Conservation (phyloP, 129 eudicot genomes). For the Chrysanthemum seticuspe region DNA sequence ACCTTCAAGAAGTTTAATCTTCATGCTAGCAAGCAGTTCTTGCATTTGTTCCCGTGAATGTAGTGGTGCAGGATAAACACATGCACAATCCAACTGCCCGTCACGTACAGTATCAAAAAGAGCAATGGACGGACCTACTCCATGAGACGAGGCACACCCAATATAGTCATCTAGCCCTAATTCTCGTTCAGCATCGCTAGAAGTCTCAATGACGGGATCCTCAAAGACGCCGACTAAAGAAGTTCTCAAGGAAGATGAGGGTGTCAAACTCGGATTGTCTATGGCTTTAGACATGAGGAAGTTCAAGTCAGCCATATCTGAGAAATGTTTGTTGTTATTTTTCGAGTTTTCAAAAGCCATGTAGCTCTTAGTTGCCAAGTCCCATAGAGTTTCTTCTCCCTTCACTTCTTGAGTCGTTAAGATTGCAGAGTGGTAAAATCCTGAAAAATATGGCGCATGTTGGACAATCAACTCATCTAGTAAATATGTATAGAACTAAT, state of each 20-base stretch:
- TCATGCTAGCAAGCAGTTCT: slow-evolving; percentile 37
- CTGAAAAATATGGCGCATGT: slow-evolving; percentile 25
- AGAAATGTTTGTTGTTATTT: slow-evolving; percentile 48
- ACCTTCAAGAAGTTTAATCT: slow-evolving; percentile 35
- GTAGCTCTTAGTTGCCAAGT: slow-evolving; percentile 46
- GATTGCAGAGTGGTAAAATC: slow-evolving; percentile 62
- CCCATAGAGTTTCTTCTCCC: slow-evolving; percentile 56
- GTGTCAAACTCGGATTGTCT: slow-evolving; percentile 51
- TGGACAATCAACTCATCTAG: background rate
- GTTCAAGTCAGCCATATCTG: slow-evolving; percentile 57
- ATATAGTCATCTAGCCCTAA: slow-evolving; percentile 49
- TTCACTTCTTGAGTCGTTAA: slow-evolving; percentile 41
- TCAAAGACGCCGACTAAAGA: slow-evolving; percentile 51
- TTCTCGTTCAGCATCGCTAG: slow-evolving; percentile 25
- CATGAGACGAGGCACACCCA: slow-evolving; percentile 45
- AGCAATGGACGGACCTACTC: slow-evolving; percentile 46
- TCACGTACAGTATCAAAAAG: slow-evolving; percentile 45
- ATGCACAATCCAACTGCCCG: slow-evolving; percentile 41
- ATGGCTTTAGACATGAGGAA: slow-evolving; percentile 59
- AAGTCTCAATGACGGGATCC: slow-evolving; percentile 46
- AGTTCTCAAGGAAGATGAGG: slow-evolving; percentile 51
- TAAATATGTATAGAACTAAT: background rate
- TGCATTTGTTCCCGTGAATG: slow-evolving; percentile 52
- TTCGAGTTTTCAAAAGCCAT: slow-evolving; percentile 32
- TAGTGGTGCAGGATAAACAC: slow-evolving; percentile 50